Base-by-base conservation (phyloP, 345 rosid species). In the Gossypium anomalum region DNA sequence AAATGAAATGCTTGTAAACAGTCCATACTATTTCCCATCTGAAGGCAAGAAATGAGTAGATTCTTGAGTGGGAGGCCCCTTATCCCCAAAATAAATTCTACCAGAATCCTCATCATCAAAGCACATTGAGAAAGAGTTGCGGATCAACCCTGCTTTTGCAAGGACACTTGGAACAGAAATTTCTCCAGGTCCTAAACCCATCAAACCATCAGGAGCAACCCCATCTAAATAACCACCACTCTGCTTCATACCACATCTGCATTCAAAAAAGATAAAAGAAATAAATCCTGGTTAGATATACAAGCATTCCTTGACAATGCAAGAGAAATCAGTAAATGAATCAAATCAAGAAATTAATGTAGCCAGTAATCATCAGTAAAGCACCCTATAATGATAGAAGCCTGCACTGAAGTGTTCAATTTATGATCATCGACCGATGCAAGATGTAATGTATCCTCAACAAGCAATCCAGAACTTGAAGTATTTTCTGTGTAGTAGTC, bases 191-290 rank as follows among this genome's bases (percentile, higher is more conserved):
- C 98, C 98, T 82, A 93, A 83, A 45, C 97, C 98, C 94, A 90
- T 81, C 72, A 93, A 86, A 78, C 98, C 98, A 83, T 93, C 97
- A 69, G 97, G 97, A 67, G 97, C 97, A 80, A 78, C 83, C 29
- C 96, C 97, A 53, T 83, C 82, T 83, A 93, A 82, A 82, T 86
- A 93, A 7, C 58, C 87, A 43, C 98, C 98, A 78, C 86, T 92
- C 83, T 93, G 97, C 82, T 86, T 93, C 92, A 83, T 90, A 73
- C 97, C 98, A 87, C 98, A 93, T 77, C 98, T 93, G 82, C 73
- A 29, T 60, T 60, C 34, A 71, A 74, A 67, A 49, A 76, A 60
- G 74, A 9, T 47, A 76, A 48, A 56, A 76, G 8, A 74, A n/a
- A 22, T 14, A 62, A 67, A 51, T 17, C 45, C 22, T 5, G 62